Evolutionary conservation across 164 flowering plant species (phyloP).

Genomic region (Saururus chinensis): DNA sequence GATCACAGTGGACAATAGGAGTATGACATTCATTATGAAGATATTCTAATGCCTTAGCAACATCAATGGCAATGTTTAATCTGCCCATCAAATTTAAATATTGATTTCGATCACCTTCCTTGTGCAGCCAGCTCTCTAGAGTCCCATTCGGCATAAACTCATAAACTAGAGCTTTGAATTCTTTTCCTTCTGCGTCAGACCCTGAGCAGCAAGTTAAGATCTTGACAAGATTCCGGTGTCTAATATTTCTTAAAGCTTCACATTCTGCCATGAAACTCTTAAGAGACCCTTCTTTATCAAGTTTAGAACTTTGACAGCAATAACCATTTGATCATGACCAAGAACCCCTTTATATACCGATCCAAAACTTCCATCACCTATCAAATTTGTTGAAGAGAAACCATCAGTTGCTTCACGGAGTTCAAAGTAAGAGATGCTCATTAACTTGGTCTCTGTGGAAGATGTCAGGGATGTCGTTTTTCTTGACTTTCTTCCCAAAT

Average conservation of each 20-base stretch:
- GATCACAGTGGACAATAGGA: conserved; percentile 15
- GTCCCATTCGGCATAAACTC: conserved; percentile 9
- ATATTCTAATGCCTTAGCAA: conserved; percentile 4
- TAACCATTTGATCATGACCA: neutral
- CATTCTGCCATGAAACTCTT: conserved; percentile 27
- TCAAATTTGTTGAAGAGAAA: conserved; percentile 1
- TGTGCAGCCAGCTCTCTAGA: conserved; percentile 1
- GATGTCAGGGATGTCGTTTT: neutral
- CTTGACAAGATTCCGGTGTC: conserved; percentile 32
- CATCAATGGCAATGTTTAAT: conserved; percentile 1
- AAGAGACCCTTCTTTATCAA: conserved; percentile 16
- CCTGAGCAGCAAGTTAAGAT: conserved; percentile 19
- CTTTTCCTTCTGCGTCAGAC: conserved; percentile 17
- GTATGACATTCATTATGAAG: conserved; percentile 6
- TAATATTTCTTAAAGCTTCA: conserved; percentile 14
- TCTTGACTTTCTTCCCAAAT: neutral
- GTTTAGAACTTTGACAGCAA: conserved; percentile 14
- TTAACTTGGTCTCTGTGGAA: neutral
- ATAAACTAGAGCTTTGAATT: conserved; percentile 17
- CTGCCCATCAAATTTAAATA: neutral
- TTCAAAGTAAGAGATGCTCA: neutral
- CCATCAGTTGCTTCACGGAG: conserved; percentile 1
- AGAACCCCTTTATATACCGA: conserved; percentile 5
- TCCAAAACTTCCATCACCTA: conserved; percentile 5
- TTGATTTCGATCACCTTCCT: neutral